phyloP scores from a whole-genome alignment of 2,329 filamentous ascomycete species.

The Colletotrichum truncatum region DNA sequence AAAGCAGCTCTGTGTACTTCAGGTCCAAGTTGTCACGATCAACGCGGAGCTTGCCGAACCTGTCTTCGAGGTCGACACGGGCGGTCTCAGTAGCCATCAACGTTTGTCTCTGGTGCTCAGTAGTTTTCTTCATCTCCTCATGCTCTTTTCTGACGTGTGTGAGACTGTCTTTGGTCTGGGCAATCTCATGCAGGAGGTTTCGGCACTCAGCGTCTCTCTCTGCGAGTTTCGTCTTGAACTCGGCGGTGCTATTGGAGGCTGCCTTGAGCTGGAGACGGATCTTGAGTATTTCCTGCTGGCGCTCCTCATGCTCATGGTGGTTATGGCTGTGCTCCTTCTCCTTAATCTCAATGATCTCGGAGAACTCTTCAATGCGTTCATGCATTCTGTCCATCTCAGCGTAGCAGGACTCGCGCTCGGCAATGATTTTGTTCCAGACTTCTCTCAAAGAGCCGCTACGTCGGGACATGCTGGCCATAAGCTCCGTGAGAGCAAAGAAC shows the following conservation, averaged over 20 bases:
- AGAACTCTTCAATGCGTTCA: conserved; percentile 14
- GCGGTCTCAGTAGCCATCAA: conserved; percentile 5
- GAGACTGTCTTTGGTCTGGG: conserved; percentile 5
- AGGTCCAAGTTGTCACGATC: conserved; percentile 13
- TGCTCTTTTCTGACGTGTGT: conserved; percentile 10
- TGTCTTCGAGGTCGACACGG: conserved; percentile 4
- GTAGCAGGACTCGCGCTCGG: conserved; percentile 18
- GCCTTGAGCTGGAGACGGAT: conserved; percentile 13
- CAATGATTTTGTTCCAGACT: conserved; percentile 24
- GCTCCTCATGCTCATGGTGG: conserved; percentile 17
- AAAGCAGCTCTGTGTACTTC: conserved; percentile 13
- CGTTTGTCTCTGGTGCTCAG: background rate
- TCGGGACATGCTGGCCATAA: conserved; percentile 24
- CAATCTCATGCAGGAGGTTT: conserved; percentile 1
- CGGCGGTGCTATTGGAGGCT: background rate
- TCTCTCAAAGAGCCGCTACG: conserved; percentile 9
- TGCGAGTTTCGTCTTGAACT: conserved; percentile 16
- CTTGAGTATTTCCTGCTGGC: conserved; percentile 14
- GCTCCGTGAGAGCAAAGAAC: conserved; percentile 20
- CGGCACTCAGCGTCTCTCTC: conserved; percentile 18
- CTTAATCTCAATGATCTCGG: conserved; percentile 15
- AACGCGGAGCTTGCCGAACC: conserved; percentile 4
- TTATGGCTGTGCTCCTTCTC: conserved; percentile 16
- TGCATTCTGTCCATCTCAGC: conserved; percentile 19
- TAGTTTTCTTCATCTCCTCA: conserved; percentile 17